phyloP scores from a whole-genome alignment of 176 grass and related monocot species.

The Zoysia japonica region DNA sequence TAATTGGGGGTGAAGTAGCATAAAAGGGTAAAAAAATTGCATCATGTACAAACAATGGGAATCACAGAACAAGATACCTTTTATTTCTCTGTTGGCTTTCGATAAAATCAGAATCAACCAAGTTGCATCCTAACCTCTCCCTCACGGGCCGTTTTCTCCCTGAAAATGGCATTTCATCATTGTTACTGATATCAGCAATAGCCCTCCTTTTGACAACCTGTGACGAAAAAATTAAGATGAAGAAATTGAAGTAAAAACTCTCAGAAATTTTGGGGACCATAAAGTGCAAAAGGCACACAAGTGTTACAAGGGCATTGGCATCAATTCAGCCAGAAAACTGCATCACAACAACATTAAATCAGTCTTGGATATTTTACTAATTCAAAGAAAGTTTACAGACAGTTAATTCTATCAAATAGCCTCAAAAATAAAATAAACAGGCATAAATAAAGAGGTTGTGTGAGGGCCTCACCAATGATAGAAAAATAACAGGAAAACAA shows the following conservation, averaged over 20 bases:
- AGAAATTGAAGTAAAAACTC: conserved; percentile 13
- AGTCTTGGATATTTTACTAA: not conserved
- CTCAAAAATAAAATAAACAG: conserved; percentile 8
- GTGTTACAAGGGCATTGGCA: not conserved
- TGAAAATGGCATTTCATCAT: conserved; percentile 35
- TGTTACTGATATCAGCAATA: conserved; percentile 37
- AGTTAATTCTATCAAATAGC: not conserved
- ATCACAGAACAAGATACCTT: conserved; percentile 43
- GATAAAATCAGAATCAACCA: conserved; percentile 43
- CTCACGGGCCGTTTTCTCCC: conserved; percentile 47
- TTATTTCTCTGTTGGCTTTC: conserved; percentile 49
- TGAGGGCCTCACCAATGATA: conserved; percentile 5
- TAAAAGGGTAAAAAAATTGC: not conserved
- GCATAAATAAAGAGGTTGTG: not conserved
- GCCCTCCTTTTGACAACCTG: conserved; percentile 70
- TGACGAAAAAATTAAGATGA: conserved; percentile 26
- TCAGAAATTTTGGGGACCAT: not conserved
- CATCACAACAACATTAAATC: not conserved
- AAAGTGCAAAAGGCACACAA: not conserved
- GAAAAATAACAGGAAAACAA: not conserved
- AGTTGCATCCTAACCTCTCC: conserved; percentile 60
- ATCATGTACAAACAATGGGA: conserved; percentile 5
- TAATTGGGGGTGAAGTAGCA: not conserved
- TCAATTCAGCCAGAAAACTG: conserved; percentile 15
- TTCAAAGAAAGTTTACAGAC: conserved; percentile 11